Base-by-base conservation (phyloP, 805 yeast species). In the Candida dendrica region DNA sequence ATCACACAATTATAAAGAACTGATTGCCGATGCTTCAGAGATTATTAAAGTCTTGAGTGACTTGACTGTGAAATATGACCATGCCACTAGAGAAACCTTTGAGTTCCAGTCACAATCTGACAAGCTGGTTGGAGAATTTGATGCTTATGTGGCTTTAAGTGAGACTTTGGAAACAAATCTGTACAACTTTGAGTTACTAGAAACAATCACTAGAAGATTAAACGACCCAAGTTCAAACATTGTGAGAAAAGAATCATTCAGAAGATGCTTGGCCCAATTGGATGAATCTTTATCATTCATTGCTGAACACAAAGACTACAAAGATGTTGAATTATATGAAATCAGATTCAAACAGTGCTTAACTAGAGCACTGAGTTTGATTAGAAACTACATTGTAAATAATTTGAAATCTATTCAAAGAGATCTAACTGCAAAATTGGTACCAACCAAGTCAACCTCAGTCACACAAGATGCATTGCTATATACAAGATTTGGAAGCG, bases 331-430 rank as follows among this genome's bases (percentile, higher is more conserved):
- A 22, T 55, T 77, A 2, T 88, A 85, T 57, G 73, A 72, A 38
- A 76, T 79, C 47, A 74, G 90, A 44, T 87, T 86, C 63, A 77
- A 84, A 47, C 95, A 86, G 52, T 86, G 96, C 53, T 70, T 88
- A 72, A 79, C 90, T 1, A 72, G 96, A 44, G 81, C 95, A 1
- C 69, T 88, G 37, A 79, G 93, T 0, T 66, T 91, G 45, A 75
- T 88, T 14, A 74, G 82, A 47, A 85, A 81, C 52, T 87, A 81
- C 55, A 61, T 85, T 42, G 68, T 68, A 9, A 56, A 53, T 32
- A 66, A 60, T 42, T 47, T 77, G 42, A 68, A 68, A 42, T 56
- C 51, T 22, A 47, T 59, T 2, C 52, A 56, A 40, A 53, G 48
- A 42, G 65, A 64, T 14, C 55, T 69, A 26, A 42, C 46, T 2